Percentiles rank a stretch among this genome's conserved stretches.
Evolutionary conservation across 2,329 filamentous ascomycete species (phyloP).

Genomic region (Lachnellula cervina): DNA sequence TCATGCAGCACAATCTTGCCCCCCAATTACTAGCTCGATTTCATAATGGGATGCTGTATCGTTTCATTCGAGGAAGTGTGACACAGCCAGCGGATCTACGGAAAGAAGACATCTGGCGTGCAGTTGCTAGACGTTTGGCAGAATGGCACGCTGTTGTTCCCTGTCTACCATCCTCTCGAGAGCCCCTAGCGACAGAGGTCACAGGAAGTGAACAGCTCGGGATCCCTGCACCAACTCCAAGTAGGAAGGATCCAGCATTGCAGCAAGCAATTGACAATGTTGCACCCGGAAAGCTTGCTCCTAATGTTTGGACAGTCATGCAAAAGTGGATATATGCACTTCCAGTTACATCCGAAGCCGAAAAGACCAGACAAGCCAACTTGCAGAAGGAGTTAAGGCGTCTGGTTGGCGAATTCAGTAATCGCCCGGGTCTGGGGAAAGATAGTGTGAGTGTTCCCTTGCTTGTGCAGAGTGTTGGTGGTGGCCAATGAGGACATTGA

Average conservation of each 20-base stretch:
- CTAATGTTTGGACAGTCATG: constrained; percentile 92
- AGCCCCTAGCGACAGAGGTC: constrained; percentile 31
- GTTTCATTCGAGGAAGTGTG: constrained; percentile 76
- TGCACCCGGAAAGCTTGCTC: constrained; percentile 65
- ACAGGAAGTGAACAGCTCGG: constrained; percentile 33
- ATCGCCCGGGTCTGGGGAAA: constrained; percentile 69
- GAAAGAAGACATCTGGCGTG: constrained; percentile 69
- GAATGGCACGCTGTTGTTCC: constrained; percentile 84
- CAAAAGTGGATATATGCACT: constrained; percentile 92
- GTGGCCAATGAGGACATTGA: background rate
- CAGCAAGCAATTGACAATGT: constrained; percentile 45
- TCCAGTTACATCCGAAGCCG: constrained; percentile 64
- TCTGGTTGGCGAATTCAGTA: constrained; percentile 66
- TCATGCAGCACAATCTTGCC: constrained; percentile 77
- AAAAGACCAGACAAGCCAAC: constrained; percentile 60
- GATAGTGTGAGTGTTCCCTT: constrained; percentile 56
- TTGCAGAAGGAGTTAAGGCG: constrained; percentile 72
- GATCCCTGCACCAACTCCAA: constrained; percentile 25
- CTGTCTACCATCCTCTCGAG: constrained; percentile 42
- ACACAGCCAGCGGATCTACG: constrained; percentile 78
- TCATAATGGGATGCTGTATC: constrained; percentile 92
- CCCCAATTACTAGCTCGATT: constrained; percentile 87
- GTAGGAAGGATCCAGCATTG: constrained; percentile 33
- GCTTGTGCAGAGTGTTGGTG: background rate
- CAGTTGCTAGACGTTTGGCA: constrained; percentile 77